Percentiles rank a stretch among this genome's conserved stretches.
Conservation (phyloP, 2,329 filamentous ascomycete species). For the Scolecobasidium constrictum region DNA sequence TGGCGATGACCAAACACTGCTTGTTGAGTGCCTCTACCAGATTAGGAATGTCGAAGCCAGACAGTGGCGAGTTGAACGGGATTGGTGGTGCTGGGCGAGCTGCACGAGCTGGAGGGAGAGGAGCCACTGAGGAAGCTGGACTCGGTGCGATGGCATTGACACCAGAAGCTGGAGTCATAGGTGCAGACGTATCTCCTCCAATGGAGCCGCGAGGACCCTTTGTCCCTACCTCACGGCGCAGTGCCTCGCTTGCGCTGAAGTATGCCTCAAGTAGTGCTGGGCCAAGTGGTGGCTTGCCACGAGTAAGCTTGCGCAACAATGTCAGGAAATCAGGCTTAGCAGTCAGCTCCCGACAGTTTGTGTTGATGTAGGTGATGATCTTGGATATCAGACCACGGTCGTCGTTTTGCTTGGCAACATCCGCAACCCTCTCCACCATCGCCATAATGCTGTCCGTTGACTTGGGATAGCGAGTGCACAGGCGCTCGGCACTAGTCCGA, state of each 20-base stretch:
- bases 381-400: slow-evolving; percentile 5
- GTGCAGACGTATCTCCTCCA: background rate
- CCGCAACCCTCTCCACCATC: slow-evolving; percentile 6
- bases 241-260: slow-evolving; percentile 7
- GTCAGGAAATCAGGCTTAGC: slow-evolving; percentile 5
- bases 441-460: slow-evolving; percentile 5
- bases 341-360: slow-evolving; percentile 8
- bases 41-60: slow-evolving; percentile 4
- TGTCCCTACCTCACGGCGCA: slow-evolving; percentile 6
- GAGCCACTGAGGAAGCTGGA: background rate
- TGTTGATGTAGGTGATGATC: slow-evolving; percentile 7
- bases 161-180: slow-evolving; percentile 1
- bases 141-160: background rate
- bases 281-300: slow-evolving; percentile 7
- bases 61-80: slow-evolving; percentile 3
- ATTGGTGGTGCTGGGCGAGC: slow-evolving; percentile 1
- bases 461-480: slow-evolving; percentile 9
- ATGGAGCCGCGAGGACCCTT: background rate
- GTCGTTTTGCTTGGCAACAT: slow-evolving; percentile 2
- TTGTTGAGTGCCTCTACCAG: slow-evolving; percentile 6
- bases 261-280: slow-evolving; percentile 8
- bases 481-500: slow-evolving; percentile 1
- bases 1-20: slow-evolving; percentile 7
- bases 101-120: background rate
- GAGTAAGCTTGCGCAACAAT: slow-evolving; percentile 7